Conservation (phyloP, 176 grass and related monocot genomes). For the Poa pratensis region DNA sequence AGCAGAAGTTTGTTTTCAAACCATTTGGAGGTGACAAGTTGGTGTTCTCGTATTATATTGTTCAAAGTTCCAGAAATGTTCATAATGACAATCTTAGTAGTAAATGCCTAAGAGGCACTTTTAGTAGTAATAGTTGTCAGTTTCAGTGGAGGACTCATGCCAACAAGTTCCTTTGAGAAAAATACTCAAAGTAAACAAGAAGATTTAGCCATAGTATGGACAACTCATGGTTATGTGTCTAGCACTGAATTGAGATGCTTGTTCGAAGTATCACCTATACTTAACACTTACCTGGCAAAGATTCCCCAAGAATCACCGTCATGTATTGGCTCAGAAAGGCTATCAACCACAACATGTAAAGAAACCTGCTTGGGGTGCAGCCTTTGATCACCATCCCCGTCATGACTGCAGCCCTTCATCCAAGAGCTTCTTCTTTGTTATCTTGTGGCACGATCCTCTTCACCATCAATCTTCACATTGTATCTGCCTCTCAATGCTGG, state of each 20-base stretch:
- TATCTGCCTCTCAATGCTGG: constrained; percentile 51
- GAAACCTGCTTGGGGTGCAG: constrained; percentile 40
- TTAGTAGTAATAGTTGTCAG: constrained; percentile 19
- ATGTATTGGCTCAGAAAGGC: constrained; percentile 38
- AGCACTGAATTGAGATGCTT: constrained; percentile 43
- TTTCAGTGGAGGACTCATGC: not conserved
- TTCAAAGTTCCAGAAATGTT: not conserved
- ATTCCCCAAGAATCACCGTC: constrained; percentile 50
- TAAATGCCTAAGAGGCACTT: not conserved
- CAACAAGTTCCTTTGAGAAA: not conserved
- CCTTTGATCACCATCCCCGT: constrained; percentile 62
- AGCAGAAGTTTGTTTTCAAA: not conserved
- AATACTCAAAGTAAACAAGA: not conserved
- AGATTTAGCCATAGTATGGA: not conserved
- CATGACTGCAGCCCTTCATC: constrained; percentile 53
- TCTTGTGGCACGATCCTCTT: constrained; percentile 68
- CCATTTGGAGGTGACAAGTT: not conserved
- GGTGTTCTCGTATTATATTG: not conserved
- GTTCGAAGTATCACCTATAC: constrained; percentile 27
- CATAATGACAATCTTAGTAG: not conserved
- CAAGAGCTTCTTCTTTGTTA: constrained; percentile 47
- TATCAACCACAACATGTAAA: constrained; percentile 47
- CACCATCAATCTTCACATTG: constrained; percentile 60
- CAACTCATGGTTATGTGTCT: constrained; percentile 28
- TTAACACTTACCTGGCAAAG: constrained; percentile 49